Evolutionary conservation across 495 filamentous ascomycete genomes (phyloP).

Genomic region (Aspergillus leporis): DNA sequence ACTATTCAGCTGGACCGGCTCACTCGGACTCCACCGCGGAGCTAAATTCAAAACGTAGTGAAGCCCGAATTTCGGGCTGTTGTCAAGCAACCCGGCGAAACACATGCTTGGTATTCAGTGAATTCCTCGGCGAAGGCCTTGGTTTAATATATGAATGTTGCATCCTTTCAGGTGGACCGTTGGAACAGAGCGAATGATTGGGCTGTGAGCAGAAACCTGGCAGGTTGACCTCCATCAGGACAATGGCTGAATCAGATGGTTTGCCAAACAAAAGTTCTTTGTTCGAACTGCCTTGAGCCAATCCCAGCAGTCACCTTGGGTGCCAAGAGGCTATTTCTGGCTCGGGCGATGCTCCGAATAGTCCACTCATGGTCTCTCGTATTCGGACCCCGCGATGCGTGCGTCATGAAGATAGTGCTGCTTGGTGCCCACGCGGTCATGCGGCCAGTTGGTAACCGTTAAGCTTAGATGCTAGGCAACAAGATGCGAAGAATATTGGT

Average conservation of each 20-base stretch:
- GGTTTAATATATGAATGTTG: not conserved
- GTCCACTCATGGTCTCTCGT: not conserved
- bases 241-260: not conserved
- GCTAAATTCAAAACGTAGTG: too few relatives aligned
- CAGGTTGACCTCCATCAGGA: not conserved
- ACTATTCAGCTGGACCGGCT: not conserved
- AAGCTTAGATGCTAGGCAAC: not conserved
- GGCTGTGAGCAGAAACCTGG: not conserved
- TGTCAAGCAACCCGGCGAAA: not conserved
- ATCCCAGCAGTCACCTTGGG: not conserved
- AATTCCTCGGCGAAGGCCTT: not conserved
- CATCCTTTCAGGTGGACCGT: not conserved
- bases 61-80: not conserved
- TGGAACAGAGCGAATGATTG: not conserved
- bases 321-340: not conserved
- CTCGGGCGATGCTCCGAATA: not conserved
- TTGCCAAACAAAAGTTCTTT: not conserved
- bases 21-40: not conserved
- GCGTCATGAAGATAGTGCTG: not conserved
- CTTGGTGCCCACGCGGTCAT: not conserved
- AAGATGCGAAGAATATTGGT: not conserved
- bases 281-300: not conserved
- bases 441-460: not conserved
- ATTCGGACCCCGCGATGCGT: not conserved
- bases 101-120: not conserved